Evolutionary conservation across 1,139 yeast genomes (phyloP).

Genomic region (Yamadazyma atmosphaerica): DNA sequence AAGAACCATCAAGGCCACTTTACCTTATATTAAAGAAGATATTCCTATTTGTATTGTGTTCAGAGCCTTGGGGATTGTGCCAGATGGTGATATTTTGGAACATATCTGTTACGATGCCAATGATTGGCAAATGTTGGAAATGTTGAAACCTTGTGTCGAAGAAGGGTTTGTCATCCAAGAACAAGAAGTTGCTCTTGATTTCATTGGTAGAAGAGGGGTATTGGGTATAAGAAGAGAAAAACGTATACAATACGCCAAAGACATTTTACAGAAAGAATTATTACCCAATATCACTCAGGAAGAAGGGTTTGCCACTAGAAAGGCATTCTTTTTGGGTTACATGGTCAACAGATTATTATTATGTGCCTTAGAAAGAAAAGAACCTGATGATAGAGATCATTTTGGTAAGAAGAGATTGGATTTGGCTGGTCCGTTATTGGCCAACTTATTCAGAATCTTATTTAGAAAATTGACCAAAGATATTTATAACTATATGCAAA

Average conservation of each 20-base stretch:
- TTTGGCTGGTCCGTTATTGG: slow-evolving; percentile 96
- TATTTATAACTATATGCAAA: slow-evolving; percentile 96
- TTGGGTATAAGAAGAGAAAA: slow-evolving; percentile 95
- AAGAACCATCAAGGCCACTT: slow-evolving; percentile 88
- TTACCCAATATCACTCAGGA: slow-evolving; percentile 96
- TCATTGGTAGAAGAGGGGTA: slow-evolving; percentile 96
- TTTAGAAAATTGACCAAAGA: slow-evolving; percentile 94
- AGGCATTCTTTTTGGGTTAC: slow-evolving; percentile 95
- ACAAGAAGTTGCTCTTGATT: slow-evolving; percentile 96
- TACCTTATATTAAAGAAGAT: slow-evolving; percentile 95
- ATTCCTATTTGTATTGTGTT: slow-evolving; percentile 95
- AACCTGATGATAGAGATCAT: slow-evolving; percentile 98
- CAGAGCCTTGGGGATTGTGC: slow-evolving; percentile 97
- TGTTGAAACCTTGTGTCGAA: slow-evolving; percentile 98
- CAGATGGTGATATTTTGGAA: slow-evolving; percentile 97
- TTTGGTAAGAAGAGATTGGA: slow-evolving; percentile 98
- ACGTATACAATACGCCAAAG: slow-evolving; percentile 97
- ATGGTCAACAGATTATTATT: slow-evolving; percentile 93
- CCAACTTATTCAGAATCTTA: slow-evolving; percentile 89
- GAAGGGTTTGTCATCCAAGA: slow-evolving; percentile 98
- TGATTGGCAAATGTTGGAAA: slow-evolving; percentile 99
- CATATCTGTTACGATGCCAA: slow-evolving; percentile 97
- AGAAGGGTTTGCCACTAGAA: slow-evolving; percentile 95
- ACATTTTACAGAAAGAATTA: slow-evolving; percentile 91
- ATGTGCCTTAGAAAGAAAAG: slow-evolving; percentile 96